These are phyloP conservation scores for Diaporthe velutina DNA, from an alignment of 2,329 filamentous ascomycete genomes.

Conservation along the genomic window DNA sequence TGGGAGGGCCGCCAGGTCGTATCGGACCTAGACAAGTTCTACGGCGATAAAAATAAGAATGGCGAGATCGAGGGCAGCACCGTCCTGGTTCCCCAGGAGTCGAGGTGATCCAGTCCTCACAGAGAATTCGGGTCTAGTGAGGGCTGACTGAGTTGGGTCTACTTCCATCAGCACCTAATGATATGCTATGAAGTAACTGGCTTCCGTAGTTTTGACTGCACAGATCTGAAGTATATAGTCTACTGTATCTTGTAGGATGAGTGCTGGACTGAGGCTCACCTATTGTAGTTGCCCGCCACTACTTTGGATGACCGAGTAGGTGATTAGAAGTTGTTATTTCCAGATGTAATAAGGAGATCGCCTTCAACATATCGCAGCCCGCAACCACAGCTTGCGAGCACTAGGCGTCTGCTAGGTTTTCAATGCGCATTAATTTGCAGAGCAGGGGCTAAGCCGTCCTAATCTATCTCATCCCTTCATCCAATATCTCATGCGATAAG, in stretches of 20 bases:
- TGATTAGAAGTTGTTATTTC: not conserved
- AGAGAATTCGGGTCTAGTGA: not conserved
- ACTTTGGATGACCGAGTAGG: not conserved
- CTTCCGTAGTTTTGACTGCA: not conserved
- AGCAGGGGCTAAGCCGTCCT: constrained; percentile 1
- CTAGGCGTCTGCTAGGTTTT: not conserved
- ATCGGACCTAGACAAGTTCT: constrained; percentile 56
- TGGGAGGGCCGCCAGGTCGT: constrained; percentile 63
- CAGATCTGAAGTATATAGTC: not conserved
- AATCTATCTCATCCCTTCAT: constrained; percentile 11
- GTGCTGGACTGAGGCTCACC: too few species aligned
- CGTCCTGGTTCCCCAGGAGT: constrained; percentile 51
- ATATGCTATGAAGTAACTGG: not conserved
- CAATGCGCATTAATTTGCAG: not conserved
- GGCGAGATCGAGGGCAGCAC: constrained; percentile 50
- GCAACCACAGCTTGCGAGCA: not conserved
- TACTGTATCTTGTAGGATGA: not conserved
- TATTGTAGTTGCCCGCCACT: not conserved
- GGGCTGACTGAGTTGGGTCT: not conserved
- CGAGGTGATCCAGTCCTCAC: not conserved
- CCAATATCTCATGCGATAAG: not conserved
- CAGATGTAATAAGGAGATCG: not conserved
- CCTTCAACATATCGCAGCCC: not conserved
- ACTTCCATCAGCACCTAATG: not conserved
- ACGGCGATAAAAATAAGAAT: constrained; percentile 47